Evolutionary conservation across 176 grass and related monocot species (phyloP).

Genomic region (Raddia distichophylla): DNA sequence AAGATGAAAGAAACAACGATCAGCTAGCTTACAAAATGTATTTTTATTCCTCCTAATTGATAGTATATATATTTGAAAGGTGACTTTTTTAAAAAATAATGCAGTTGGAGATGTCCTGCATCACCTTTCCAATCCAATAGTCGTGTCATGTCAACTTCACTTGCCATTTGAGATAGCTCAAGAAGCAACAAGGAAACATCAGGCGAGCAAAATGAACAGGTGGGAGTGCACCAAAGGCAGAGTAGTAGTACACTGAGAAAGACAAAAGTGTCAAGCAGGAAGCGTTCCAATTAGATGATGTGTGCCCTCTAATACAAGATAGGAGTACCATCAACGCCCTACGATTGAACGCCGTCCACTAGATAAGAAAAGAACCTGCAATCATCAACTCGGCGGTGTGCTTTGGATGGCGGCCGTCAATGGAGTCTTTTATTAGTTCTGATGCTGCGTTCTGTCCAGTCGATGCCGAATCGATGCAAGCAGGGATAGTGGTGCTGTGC

Average conservation of each 20-base stretch:
- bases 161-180: neutral
- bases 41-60: no score
- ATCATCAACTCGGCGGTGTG: neutral
- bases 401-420: conserved; percentile 19
- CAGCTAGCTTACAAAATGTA: no score
- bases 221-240: neutral
- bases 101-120: neutral
- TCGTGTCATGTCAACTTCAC: neutral
- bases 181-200: conserved; percentile 14
- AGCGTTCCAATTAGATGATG: neutral
- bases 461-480: conserved; percentile 30
- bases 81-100: no score
- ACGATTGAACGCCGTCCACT: neutral
- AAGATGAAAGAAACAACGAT: no score
- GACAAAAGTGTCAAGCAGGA: conserved; percentile 32
- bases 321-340: no score
- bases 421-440: neutral
- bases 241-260: neutral
- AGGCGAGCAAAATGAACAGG: conserved; percentile 19
- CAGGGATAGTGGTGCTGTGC: neutral
- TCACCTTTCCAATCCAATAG: neutral
- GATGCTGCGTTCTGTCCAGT: conserved; percentile 27
- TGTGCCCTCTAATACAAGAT: neutral
- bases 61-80: no score
- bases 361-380: conserved; percentile 3